Conservation (phyloP, 202 grass and related monocot genomes). For the Panicum virgatum region DNA sequence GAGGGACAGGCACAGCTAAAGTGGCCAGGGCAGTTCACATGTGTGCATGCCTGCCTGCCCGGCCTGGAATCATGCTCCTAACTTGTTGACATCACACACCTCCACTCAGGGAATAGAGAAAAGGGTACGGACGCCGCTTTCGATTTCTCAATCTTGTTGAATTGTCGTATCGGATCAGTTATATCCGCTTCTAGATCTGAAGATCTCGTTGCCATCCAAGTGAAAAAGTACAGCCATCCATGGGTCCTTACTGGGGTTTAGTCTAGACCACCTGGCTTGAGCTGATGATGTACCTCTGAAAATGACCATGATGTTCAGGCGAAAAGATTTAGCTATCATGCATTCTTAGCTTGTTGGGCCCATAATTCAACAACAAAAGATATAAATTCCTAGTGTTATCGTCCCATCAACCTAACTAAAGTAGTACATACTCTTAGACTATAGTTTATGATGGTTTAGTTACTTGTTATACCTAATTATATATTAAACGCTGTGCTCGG, state of each 20-base stretch:
- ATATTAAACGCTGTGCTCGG: background rate
- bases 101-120: constrained; percentile 42
- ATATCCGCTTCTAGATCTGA: constrained; percentile 35
- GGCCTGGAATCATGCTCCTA: constrained; percentile 55
- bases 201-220: constrained; percentile 35
- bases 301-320: background rate
- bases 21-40: constrained; percentile 48
- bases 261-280: background rate
- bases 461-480: background rate
- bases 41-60: constrained; percentile 36
- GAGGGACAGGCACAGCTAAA: constrained; percentile 44
- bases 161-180: constrained; percentile 16
- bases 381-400: background rate
- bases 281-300: background rate
- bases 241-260: background rate
- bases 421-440: background rate
- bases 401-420: background rate
- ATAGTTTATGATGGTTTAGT: background rate
- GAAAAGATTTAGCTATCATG: background rate
- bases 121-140: constrained; percentile 13
- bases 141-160: constrained; percentile 26
- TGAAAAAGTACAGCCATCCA: constrained; percentile 19
- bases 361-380: background rate
- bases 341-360: background rate
- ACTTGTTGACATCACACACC: constrained; percentile 49